Conservation (phyloP, 805 yeast genomes). For the Myxozyma kluyveri region DNA sequence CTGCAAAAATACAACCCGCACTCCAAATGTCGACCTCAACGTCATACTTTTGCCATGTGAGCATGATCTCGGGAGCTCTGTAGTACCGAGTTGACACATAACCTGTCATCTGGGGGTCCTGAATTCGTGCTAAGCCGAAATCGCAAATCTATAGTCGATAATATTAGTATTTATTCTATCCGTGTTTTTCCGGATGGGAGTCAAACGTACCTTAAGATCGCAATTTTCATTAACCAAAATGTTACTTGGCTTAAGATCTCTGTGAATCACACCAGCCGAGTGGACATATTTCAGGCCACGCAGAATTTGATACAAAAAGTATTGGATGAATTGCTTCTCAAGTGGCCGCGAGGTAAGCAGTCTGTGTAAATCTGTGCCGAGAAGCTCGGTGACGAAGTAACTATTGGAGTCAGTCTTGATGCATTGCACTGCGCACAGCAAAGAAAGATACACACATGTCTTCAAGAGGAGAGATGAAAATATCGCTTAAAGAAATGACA, state of each 20-base stretch:
- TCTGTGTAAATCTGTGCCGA: conserved; percentile 94
- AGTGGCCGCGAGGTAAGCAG: conserved; percentile 87
- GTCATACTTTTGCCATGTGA: conserved; percentile 97
- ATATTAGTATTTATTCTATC: neutral
- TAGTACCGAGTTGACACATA: conserved; percentile 94
- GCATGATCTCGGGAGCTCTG: conserved; percentile 97
- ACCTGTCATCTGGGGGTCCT: conserved; percentile 99
- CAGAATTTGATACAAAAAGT: conserved; percentile 87
- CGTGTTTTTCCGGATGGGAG: no score
- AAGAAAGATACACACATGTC: conserved; percentile 61
- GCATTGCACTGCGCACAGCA: neutral
- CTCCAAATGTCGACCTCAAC: conserved; percentile 98
- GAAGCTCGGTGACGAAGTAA: conserved; percentile 90
- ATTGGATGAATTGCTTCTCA: conserved; percentile 94
- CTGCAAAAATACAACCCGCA: conserved; percentile 95
- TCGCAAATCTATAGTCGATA: conserved; percentile 60
- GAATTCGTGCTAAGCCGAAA: conserved; percentile 93
- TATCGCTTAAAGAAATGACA: conserved; percentile 86
- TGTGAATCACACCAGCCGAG: conserved; percentile 87
- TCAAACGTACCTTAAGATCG: conserved; percentile 55
- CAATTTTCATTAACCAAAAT: conserved; percentile 85
- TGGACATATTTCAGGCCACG: conserved; percentile 88
- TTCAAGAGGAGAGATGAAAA: conserved; percentile 89
- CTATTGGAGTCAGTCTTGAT: conserved; percentile 30
- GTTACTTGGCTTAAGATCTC: conserved; percentile 80